Evolutionary conservation across 2,329 filamentous ascomycete genomes (phyloP).

Genomic region (Monosporascus ibericus): DNA sequence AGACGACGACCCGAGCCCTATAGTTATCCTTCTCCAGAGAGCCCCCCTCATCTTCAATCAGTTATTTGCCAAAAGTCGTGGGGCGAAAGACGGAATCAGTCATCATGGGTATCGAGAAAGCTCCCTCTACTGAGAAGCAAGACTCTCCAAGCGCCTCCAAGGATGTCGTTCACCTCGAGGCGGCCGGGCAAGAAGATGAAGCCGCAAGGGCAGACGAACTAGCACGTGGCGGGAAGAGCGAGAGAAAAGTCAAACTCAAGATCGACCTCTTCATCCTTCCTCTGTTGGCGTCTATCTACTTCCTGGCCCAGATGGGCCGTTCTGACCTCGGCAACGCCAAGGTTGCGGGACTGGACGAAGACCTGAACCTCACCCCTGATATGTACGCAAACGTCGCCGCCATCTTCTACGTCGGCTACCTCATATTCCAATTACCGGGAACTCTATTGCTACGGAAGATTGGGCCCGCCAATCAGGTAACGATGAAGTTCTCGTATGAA

Average conservation of each 20-base stretch:
- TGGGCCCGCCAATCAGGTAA: constrained; percentile 15
- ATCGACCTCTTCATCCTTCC: neutral
- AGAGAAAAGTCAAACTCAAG: neutral
- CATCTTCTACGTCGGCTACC: constrained; percentile 13
- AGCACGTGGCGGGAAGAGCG: neutral
- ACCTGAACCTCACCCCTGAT: constrained; percentile 10
- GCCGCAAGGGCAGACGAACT: neutral
- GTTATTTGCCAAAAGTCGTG: neutral
- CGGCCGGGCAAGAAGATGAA: neutral
- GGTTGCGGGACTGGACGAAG: constrained; percentile 16
- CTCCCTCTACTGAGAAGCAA: neutral
- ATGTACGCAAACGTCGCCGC: constrained; percentile 16
- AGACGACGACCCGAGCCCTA: too few relatives aligned
- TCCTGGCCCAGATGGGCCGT: constrained; percentile 9
- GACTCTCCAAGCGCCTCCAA: neutral
- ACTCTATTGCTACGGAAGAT: constrained; percentile 18
- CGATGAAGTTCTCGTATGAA: neutral
- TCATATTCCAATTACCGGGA: constrained; percentile 18
- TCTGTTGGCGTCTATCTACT: neutral
- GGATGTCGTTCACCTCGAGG: neutral
- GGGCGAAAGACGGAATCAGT: neutral
- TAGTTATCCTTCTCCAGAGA: too few relatives aligned
- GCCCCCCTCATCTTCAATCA: neutral
- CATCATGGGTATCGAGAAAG: neutral
- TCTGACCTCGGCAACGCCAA: constrained; percentile 20